Conservation (phyloP, 495 filamentous ascomycete species). For the Aspergillus sclerotioniger region DNA sequence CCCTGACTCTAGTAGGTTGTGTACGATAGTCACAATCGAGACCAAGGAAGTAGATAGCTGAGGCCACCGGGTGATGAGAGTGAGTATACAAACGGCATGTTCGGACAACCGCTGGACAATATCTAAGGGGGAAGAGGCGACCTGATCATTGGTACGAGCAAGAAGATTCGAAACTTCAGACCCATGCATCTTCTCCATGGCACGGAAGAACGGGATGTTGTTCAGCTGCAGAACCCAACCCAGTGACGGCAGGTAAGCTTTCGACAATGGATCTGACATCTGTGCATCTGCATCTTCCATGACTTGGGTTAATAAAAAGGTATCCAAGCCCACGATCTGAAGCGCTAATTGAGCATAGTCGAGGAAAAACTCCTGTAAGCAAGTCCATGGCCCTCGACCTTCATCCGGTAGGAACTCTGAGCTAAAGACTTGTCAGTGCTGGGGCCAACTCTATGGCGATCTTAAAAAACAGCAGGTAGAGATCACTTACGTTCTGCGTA, state of each 20-base stretch:
- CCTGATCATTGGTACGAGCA: constrained; percentile 27
- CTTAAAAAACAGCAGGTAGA: not conserved
- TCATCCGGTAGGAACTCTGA: constrained; percentile 31
- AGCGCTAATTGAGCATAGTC: constrained; percentile 34
- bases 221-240: constrained; percentile 31
- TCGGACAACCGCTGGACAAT: constrained; percentile 24
- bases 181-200: constrained; percentile 25
- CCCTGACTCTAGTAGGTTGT: constrained; percentile 26
- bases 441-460: not conserved
- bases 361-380: constrained; percentile 38
- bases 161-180: constrained; percentile 25
- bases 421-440: constrained; percentile 20
- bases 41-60: constrained; percentile 24
- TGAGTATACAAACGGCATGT: constrained; percentile 24
- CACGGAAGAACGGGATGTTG: constrained; percentile 32
- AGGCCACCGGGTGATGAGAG: constrained; percentile 26
- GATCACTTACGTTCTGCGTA: constrained; percentile 43
- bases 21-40: constrained; percentile 20
- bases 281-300: constrained; percentile 27
- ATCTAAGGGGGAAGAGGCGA: constrained; percentile 27
- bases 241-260: constrained; percentile 29
- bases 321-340: constrained; percentile 39
- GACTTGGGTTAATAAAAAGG: constrained; percentile 20
- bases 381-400: constrained; percentile 22
- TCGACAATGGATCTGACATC: constrained; percentile 26